Percentiles rank a stretch among this genome's conserved stretches.
These are phyloP conservation scores for Chlorophyllum brunneum DNA, from an alignment of 768 basidiomycete species.

Conservation along the genomic window DNA sequence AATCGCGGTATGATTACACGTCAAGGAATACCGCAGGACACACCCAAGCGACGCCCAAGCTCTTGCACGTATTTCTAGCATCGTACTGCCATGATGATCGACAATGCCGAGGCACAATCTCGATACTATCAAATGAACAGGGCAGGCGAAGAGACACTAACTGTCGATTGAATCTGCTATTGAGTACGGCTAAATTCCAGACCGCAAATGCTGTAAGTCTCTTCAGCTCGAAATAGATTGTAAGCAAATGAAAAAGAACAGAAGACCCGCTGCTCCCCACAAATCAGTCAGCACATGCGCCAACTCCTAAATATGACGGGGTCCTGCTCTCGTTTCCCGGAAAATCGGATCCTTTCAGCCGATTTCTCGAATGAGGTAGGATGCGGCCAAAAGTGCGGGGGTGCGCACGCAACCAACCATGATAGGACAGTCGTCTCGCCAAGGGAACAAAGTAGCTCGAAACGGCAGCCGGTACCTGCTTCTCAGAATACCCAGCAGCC, in stretches of 20 bases:
- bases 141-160: background rate
- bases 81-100: background rate
- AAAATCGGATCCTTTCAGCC: too few species aligned
- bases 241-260: too few species aligned
- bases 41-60: too few species aligned
- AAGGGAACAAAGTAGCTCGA: background rate
- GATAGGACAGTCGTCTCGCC: background rate
- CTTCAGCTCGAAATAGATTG: slow-evolving; percentile 1
- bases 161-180: slow-evolving; percentile 6
- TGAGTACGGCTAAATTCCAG: background rate
- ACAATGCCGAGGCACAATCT: background rate
- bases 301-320: too few species aligned
- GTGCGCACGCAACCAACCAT: too few species aligned
- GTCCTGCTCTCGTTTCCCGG: too few species aligned
- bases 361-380: too few species aligned
- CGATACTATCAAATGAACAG: background rate
- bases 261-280: too few species aligned
- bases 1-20: too few species aligned
- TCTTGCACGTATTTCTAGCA: background rate
- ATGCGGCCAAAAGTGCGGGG: too few species aligned
- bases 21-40: too few species aligned
- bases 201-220: background rate
- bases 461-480: background rate
- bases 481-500: background rate
- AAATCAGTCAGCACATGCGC: too few species aligned